Percentiles rank a stretch among this genome's conserved stretches.
Conservation (phyloP, 768 basidiomycete genomes). For the Rhizopogon salebrosus region DNA sequence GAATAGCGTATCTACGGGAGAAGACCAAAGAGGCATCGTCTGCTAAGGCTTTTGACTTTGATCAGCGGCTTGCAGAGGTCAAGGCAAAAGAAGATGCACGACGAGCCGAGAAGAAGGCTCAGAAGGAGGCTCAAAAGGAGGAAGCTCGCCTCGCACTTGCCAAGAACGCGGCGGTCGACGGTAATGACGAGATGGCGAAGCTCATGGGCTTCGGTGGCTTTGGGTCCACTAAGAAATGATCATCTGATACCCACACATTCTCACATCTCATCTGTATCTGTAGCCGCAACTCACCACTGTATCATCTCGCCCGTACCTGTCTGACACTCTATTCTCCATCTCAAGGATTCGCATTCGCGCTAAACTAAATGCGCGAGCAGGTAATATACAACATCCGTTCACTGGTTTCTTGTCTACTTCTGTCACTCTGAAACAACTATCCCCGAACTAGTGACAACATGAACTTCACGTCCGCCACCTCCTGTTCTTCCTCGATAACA, state of each 20-base stretch:
- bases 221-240: conserved; percentile 77
- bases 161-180: conserved; percentile 40
- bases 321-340: not conserved
- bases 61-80: conserved; percentile 80
- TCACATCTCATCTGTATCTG: conserved; percentile 3
- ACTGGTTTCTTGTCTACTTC: not conserved
- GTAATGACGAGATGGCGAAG: conserved; percentile 63
- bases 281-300: conserved; percentile 11
- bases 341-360: not conserved
- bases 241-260: conserved; percentile 14
- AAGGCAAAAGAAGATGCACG: conserved; percentile 63
- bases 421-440: conserved; percentile 8
- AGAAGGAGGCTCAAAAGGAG: conserved; percentile 76
- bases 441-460: conserved; percentile 54
- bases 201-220: conserved; percentile 95
- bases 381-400: conserved; percentile 17
- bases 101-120: conserved; percentile 70
- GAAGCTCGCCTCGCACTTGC: conserved; percentile 62
- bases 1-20: conserved; percentile 84
- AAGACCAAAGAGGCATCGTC: conserved; percentile 78
- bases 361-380: conserved; percentile 7
- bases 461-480: conserved; percentile 77
- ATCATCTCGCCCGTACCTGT: conserved; percentile 6
- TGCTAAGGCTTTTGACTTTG: conserved; percentile 93
- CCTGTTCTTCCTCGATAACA: conserved; percentile 84